Evolutionary conservation across 106 monocot species (phyloP).

Genomic region (Narthecium ossifragum): DNA sequence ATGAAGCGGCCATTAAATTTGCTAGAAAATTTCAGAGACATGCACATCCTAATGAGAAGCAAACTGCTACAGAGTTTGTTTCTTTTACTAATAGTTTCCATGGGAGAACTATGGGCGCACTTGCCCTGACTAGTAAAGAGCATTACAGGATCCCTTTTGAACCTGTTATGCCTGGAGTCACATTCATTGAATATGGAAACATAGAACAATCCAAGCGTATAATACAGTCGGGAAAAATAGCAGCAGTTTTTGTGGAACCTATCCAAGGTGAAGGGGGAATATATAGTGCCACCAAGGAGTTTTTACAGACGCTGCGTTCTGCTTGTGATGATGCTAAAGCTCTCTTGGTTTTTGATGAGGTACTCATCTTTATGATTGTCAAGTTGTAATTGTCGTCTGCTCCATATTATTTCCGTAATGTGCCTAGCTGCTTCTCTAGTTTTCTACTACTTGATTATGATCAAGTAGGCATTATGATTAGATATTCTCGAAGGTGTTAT

Average conservation of each 20-base stretch:
- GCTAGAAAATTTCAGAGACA: slow-evolving; percentile 73
- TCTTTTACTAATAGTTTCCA: slow-evolving; percentile 84
- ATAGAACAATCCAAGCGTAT: slow-evolving; percentile 40
- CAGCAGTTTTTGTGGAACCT: slow-evolving; percentile 97
- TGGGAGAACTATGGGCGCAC: slow-evolving; percentile 89
- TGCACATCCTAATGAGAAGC: slow-evolving; percentile 13
- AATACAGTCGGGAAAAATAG: slow-evolving; percentile 56
- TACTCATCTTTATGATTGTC: slow-evolving; percentile 28
- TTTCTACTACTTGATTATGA: too few relatives aligned
- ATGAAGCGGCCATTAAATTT: slow-evolving; percentile 98
- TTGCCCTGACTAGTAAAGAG: slow-evolving; percentile 87
- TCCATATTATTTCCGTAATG: too few relatives aligned
- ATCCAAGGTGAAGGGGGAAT: slow-evolving; percentile 98
- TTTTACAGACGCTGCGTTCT: slow-evolving; percentile 45
- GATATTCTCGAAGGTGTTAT: too few relatives aligned
- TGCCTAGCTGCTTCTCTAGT: too few relatives aligned
- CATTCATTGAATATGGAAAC: slow-evolving; percentile 79
- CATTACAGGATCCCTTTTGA: slow-evolving; percentile 80
- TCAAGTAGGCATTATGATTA: too few relatives aligned
- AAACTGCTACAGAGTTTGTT: slow-evolving; percentile 64
- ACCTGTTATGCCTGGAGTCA: slow-evolving; percentile 90
- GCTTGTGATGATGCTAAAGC: slow-evolving; percentile 73
- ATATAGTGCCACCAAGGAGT: slow-evolving; percentile 75
- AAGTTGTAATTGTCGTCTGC: too few relatives aligned
- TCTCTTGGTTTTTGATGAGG: slow-evolving; percentile 93